A percentile compares a stretch with the other conserved stretches of the same genome.
These are phyloP conservation scores for Chytriomyces hyalinus DNA, from an alignment of 192 early-diverging fungal genomes.

Conservation along the genomic window DNA sequence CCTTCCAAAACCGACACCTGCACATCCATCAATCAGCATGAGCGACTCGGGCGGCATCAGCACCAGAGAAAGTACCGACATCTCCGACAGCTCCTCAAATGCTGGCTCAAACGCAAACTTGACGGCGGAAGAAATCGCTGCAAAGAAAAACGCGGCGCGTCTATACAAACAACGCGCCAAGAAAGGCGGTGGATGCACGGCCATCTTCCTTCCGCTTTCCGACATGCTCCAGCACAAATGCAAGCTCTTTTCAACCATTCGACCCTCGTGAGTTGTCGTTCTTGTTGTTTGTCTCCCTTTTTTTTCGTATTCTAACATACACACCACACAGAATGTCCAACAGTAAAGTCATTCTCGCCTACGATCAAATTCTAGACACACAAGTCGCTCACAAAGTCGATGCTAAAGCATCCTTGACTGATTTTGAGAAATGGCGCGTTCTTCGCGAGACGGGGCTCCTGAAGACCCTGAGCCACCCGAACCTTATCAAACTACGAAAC, in stretches of 20 bases:
- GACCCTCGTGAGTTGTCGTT: not conserved
- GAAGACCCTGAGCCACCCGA: slow-evolving; percentile 75
- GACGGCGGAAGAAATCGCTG: too few relatives aligned
- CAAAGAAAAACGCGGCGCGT: too few relatives aligned
- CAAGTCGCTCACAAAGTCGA: slow-evolving; percentile 8
- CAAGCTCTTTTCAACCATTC: not conserved
- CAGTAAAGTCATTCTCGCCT: slow-evolving; percentile 1
- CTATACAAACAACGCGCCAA: too few relatives aligned
- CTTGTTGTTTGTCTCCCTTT: too few relatives aligned
- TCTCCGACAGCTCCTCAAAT: too few relatives aligned
- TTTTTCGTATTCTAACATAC: too few relatives aligned
- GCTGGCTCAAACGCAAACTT: too few relatives aligned
- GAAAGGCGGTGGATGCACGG: not conserved
- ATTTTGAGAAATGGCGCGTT: slow-evolving; percentile 74
- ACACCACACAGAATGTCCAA: slow-evolving; percentile 1
- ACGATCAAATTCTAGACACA: not conserved
- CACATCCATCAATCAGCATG: too few relatives aligned
- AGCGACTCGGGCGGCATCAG: too few relatives aligned
- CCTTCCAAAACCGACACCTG: too few relatives aligned
- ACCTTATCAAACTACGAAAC: slow-evolving; percentile 76
- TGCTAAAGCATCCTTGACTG: not conserved
- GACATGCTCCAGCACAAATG: not conserved
- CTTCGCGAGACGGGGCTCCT: slow-evolving; percentile 88
- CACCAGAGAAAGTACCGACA: too few relatives aligned
- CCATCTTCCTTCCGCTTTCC: not conserved